phyloP scores from a whole-genome alignment of 1,284 basidiomycete species.

The Cryptococcus neoformans region DNA sequence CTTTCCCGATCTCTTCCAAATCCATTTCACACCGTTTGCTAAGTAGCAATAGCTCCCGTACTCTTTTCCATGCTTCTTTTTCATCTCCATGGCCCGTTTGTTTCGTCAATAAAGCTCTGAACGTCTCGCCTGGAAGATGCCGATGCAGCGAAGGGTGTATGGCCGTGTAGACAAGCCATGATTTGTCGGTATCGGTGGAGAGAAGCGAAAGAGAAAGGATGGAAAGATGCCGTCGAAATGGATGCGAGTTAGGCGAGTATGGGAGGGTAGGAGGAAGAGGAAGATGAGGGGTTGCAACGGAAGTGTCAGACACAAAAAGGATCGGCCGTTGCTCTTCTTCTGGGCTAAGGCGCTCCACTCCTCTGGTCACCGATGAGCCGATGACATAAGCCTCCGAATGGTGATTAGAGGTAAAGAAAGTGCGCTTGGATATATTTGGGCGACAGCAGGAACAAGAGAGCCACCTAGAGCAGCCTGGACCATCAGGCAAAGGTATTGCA shows the following conservation, averaged over 20 bases:
- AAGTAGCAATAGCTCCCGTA: conserved; percentile 22
- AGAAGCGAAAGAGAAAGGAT: conserved; percentile 30
- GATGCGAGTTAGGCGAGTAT: conserved; percentile 41
- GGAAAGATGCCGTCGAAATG: conserved; percentile 40
- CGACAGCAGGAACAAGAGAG: conserved; percentile 34
- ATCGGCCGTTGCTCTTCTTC: neutral
- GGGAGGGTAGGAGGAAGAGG: conserved; percentile 41
- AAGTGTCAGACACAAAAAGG: too few relatives aligned
- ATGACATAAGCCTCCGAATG: neutral
- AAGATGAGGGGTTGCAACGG: conserved; percentile 21
- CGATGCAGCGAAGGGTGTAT: conserved; percentile 29
- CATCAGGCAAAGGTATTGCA: conserved; percentile 8
- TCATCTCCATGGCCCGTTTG: conserved; percentile 17
- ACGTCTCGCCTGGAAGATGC: conserved; percentile 38
- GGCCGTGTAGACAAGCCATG: conserved; percentile 31
- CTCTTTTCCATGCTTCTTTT: conserved; percentile 9
- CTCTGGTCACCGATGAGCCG: neutral
- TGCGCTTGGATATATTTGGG: conserved; percentile 9
- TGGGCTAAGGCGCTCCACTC: neutral
- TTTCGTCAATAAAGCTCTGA: conserved; percentile 25
- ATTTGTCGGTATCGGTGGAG: conserved; percentile 20
- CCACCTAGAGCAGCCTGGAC: conserved; percentile 43
- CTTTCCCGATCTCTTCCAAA: conserved; percentile 9
- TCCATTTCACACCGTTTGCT: conserved; percentile 30
- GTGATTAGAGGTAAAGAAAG: conserved; percentile 10